Evolutionary conservation across 148 eudicot genomes (phyloP), one percentile per base, ranked within the genome.

Genomic region (Silene latifolia): DNA sequence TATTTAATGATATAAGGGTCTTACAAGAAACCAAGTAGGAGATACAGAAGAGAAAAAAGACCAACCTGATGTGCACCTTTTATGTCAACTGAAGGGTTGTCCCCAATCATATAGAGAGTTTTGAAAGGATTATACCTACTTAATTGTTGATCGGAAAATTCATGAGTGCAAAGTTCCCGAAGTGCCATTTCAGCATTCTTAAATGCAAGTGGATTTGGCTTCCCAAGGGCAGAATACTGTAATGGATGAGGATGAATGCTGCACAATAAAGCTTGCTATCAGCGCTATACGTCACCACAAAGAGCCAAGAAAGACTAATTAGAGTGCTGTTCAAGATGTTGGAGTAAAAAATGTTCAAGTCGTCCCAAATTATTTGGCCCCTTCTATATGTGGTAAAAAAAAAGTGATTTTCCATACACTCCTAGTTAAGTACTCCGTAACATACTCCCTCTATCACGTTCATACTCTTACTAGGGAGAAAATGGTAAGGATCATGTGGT

Each of bases 51-150:
- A 6, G 35, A 15, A 63, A 25, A 18, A 70, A 74, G 63, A 69
- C 86, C 73, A 72, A 88, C 98, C 97, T 89, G 89, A 5, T 72
- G 82, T 78, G 98, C 97, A 73, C 98, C 98, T 79, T 87, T 89
- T 18, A 93, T 91, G 84, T 93, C 98, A 47, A 93, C 95, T 6
- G 87, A 80, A 71, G 98, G 98, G 82, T 93, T 93, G 82, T 93
- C 98, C 17, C 98, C 98, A 57, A 93, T 83, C 98, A 93, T 91
- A 82, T 91, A 93, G 6, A 93, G 82, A 71, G 93, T 88, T 75
- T 83, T 81, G 70, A 93, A 86, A 80, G 75, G 82, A 78, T 80
- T 76, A 58, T 72, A 61, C 20, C 57, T 76, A 24, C 75, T 82
- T 76, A 53, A 65, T 57, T 72, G 69, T 62, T 78, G 82, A 65